Conservation (phyloP, 352 stramenopile species). For the Elongisporangium senticosum region DNA sequence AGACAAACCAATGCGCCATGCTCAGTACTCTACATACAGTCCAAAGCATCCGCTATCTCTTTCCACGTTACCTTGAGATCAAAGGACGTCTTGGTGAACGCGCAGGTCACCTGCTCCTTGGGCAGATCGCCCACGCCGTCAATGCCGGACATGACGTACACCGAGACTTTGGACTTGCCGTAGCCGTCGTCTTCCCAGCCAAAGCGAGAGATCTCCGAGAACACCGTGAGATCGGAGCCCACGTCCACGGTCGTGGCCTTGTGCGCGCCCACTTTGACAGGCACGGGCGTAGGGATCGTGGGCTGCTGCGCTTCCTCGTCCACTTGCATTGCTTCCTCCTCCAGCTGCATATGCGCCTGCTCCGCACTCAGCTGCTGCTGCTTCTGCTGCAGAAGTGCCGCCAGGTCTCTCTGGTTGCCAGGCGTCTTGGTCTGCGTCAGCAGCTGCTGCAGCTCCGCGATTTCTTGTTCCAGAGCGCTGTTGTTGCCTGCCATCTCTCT, state of each 20-base stretch:
- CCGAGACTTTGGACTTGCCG: constrained; percentile 75
- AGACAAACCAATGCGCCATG: background rate
- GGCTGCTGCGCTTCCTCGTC: constrained; percentile 7
- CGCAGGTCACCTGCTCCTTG: constrained; percentile 64
- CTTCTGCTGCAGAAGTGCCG: constrained; percentile 54
- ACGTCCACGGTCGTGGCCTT: constrained; percentile 14
- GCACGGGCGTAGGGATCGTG: constrained; percentile 11
- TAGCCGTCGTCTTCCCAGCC: constrained; percentile 88
- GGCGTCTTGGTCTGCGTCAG: constrained; percentile 41
- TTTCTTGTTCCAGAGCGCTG: constrained; percentile 34
- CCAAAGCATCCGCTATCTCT: background rate
- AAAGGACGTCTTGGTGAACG: constrained; percentile 77
- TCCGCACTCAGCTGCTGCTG: constrained; percentile 33
- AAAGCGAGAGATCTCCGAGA: constrained; percentile 83
- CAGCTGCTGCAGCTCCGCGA: constrained; percentile 63
- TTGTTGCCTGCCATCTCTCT: constrained; percentile 20
- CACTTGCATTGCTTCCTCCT: constrained; percentile 17
- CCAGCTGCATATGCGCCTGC: constrained; percentile 9
- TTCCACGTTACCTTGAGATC: constrained; percentile 59
- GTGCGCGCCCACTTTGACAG: constrained; percentile 21
- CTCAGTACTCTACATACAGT: background rate
- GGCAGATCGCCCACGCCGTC: constrained; percentile 72
- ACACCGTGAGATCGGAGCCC: constrained; percentile 37
- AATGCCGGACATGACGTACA: constrained; percentile 80
- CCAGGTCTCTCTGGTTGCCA: constrained; percentile 61